These are phyloP conservation scores for Diaporthe sp. DNA, from an alignment of 2,329 filamentous ascomycete species.

Conservation along the genomic window DNA sequence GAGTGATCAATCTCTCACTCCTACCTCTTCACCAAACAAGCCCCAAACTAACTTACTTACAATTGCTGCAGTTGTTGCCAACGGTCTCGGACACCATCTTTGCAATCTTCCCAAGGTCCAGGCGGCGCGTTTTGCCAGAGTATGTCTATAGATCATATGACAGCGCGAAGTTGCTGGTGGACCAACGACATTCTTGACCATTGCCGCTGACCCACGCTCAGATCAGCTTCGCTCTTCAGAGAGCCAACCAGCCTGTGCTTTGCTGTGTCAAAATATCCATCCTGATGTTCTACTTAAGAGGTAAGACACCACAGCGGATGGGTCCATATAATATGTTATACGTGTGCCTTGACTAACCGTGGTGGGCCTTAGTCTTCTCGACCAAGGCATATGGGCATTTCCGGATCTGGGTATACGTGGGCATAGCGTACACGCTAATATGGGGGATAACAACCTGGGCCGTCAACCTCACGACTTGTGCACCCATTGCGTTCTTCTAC, in stretches of 20 bases:
- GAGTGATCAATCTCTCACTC: not conserved
- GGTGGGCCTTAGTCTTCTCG: not conserved
- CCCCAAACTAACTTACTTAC: not conserved
- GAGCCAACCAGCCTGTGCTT: conserved; percentile 41
- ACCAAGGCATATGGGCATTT: conserved; percentile 40
- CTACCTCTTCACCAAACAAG: rapidly evolving
- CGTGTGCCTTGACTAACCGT: not conserved
- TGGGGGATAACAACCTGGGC: conserved; percentile 42
- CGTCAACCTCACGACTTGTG: conserved; percentile 44
- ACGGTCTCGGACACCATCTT: conserved; percentile 37
- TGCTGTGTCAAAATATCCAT: conserved; percentile 43
- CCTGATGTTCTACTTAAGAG: conserved; percentile 43
- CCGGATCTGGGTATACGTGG: conserved; percentile 39
- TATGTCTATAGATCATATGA: not conserved
- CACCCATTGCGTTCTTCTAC: conserved; percentile 42
- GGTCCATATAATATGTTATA: not conserved
- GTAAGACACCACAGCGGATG: not conserved
- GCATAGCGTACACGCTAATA: conserved; percentile 41
- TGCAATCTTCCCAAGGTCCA: conserved; percentile 30
- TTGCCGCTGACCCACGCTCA: conserved; percentile 5
- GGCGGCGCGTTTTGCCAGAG: conserved; percentile 24
- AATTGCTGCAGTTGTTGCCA: conserved; percentile 13
- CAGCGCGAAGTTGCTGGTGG: not conserved
- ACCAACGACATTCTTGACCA: not conserved
- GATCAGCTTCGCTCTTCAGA: conserved; percentile 41